Evolutionary conservation across 352 stramenopile species (phyloP).

Genomic region (Phytophthora kernoviae): DNA sequence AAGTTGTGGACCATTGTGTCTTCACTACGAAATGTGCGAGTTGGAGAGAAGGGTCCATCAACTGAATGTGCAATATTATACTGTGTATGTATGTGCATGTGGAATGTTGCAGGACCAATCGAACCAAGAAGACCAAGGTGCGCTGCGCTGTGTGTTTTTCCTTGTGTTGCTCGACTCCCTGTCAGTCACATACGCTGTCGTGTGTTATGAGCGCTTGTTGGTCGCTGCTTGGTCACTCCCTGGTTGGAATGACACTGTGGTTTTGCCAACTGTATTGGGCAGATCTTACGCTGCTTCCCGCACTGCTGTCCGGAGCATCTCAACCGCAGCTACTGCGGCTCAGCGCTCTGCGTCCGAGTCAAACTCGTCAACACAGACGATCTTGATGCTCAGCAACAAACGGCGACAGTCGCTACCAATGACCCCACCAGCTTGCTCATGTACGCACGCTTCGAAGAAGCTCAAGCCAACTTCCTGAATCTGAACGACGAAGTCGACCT

Average conservation of each 20-base stretch:
- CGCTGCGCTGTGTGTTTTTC: background rate
- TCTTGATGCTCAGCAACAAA: slow-evolving; percentile 29
- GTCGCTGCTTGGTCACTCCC: slow-evolving; percentile 1
- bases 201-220: background rate
- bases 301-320: slow-evolving; percentile 73
- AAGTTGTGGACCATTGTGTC: no score
- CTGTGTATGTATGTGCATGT: no score
- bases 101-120: slow-evolving; percentile 40
- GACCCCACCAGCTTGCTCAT: slow-evolving; percentile 36
- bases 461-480: slow-evolving; percentile 31
- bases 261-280: background rate
- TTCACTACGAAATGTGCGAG: no score
- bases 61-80: background rate
- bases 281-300: slow-evolving; percentile 78
- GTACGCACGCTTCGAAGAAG: slow-evolving; percentile 63
- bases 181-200: background rate
- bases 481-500: slow-evolving; percentile 36
- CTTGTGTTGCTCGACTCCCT: background rate
- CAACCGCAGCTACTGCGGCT: slow-evolving; percentile 73
- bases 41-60: background rate
- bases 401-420: slow-evolving; percentile 2
- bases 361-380: slow-evolving; percentile 11
- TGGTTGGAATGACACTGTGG: no score
- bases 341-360: slow-evolving; percentile 52
- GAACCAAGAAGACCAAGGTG: slow-evolving; percentile 54